Evolutionary conservation across 2,329 filamentous ascomycete species (phyloP).

Genomic region (Magnaporthiopsis rhizophila): DNA sequence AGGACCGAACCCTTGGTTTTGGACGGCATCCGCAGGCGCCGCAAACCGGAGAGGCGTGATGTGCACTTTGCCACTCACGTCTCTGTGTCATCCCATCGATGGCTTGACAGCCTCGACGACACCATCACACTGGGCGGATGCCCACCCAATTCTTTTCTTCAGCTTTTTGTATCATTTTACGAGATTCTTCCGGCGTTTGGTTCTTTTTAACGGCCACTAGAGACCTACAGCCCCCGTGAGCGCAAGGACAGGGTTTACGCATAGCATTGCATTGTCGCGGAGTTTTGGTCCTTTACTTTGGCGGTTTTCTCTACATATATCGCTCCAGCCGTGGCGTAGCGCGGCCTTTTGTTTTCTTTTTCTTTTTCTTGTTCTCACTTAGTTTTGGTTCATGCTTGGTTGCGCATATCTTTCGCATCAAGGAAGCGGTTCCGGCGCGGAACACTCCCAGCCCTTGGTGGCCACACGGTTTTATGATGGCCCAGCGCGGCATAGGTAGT

Average conservation of each 20-base stretch:
- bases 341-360: background rate
- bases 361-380: background rate
- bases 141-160: background rate
- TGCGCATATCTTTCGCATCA: background rate
- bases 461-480: background rate
- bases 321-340: background rate
- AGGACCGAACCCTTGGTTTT: background rate
- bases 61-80: background rate
- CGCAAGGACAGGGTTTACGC: background rate
- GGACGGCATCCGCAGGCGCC: background rate
- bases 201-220: background rate
- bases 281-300: constrained; percentile 3
- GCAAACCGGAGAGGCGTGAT: background rate
- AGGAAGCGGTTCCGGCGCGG: background rate
- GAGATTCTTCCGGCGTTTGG: background rate
- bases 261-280: constrained; percentile 8
- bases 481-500: background rate
- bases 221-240: background rate
- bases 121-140: background rate
- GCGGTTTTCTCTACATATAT: background rate
- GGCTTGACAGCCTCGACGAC: background rate
- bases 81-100: background rate
- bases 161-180: background rate
- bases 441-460: background rate
- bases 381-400: background rate